Evolutionary conservation across 2,329 filamentous ascomycete species (phyloP).

Genomic region (Elsinoe necatrix): DNA sequence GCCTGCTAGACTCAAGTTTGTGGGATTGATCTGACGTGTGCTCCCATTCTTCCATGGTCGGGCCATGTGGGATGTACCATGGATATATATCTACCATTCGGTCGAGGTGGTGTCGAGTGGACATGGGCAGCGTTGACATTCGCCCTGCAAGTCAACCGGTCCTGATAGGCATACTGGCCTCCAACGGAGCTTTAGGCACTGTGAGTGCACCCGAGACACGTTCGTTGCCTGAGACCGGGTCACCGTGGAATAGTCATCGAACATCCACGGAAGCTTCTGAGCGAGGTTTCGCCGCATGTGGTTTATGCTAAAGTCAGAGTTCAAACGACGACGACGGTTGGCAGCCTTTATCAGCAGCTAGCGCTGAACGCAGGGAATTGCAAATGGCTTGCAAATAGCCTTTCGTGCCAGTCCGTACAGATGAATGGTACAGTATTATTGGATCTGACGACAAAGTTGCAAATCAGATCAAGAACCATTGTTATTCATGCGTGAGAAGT

Average conservation of each 20-base stretch:
- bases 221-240: constrained; percentile 5
- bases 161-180: too few species aligned
- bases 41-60: background rate
- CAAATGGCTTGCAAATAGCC: background rate
- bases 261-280: background rate
- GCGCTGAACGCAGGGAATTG: background rate
- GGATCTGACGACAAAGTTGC: background rate
- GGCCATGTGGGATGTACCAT: too few species aligned
- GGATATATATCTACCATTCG: too few species aligned
- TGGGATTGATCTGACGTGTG: background rate
- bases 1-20: too few species aligned
- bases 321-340: background rate
- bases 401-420: background rate
- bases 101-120: too few species aligned
- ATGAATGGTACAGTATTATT: background rate
- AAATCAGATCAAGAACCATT: background rate
- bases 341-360: background rate
- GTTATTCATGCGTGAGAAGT: background rate
- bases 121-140: too few species aligned
- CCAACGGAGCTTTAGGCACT: background rate
- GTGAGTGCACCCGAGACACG: background rate
- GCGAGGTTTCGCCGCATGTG: too few species aligned
- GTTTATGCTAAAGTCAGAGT: background rate
- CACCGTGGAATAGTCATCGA: background rate
- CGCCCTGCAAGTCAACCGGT: too few species aligned